Percentiles rank a stretch among this genome's conserved stretches.
Evolutionary conservation across 148 eudicot species (phyloP).

Genomic region (Camellia lanceoleosa): DNA sequence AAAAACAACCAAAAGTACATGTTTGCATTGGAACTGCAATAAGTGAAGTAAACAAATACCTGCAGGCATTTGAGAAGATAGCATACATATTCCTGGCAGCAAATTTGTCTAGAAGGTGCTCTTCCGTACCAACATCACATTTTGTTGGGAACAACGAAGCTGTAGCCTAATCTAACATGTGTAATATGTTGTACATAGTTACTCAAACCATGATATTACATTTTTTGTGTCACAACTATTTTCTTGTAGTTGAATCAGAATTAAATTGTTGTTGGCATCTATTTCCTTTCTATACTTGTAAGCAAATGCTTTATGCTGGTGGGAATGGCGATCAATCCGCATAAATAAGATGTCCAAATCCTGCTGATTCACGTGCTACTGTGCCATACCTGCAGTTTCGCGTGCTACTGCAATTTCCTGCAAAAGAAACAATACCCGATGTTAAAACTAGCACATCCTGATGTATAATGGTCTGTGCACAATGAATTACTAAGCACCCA

Average conservation of each 20-base stretch:
- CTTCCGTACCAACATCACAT: too few relatives aligned
- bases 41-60: too few relatives aligned
- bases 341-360: neutral
- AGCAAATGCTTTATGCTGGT: neutral
- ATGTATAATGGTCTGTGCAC: neutral
- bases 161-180: too few relatives aligned
- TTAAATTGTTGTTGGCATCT: neutral
- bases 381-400: slow-evolving; percentile 37
- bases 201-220: too few relatives aligned
- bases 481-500: neutral
- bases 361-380: neutral
- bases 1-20: too few relatives aligned
- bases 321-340: neutral
- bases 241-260: neutral
- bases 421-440: slow-evolving; percentile 20
- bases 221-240: neutral
- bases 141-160: too few relatives aligned
- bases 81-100: too few relatives aligned
- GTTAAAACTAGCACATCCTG: neutral
- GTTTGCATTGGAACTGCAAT: too few relatives aligned
- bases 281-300: neutral
- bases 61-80: too few relatives aligned
- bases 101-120: too few relatives aligned
- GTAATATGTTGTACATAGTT: too few relatives aligned
- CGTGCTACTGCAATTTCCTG: slow-evolving; percentile 63